Evolutionary conservation across 1,139 yeast species (phyloP).

Genomic region (Debaryomycetaceae sp.): DNA sequence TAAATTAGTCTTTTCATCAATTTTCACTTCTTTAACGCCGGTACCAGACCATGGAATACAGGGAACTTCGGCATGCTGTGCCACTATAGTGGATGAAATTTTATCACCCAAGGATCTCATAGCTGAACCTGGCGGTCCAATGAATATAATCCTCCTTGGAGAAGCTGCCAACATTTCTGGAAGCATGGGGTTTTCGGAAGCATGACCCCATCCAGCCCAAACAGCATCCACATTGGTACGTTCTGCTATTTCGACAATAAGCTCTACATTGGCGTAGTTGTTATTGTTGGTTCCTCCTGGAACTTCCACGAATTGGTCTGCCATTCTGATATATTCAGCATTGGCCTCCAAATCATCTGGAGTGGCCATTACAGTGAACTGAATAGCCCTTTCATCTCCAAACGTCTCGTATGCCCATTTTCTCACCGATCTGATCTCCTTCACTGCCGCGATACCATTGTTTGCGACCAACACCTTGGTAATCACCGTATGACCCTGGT

Average conservation of each 20-base stretch:
- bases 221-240: conserved; percentile 96
- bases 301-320: conserved; percentile 96
- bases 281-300: conserved; percentile 99
- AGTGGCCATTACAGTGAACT: conserved; percentile 97
- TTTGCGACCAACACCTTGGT: conserved; percentile 87
- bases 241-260: conserved; percentile 95
- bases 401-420: conserved; percentile 99
- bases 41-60: conserved; percentile 99
- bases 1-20: conserved; percentile 66
- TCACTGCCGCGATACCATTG: conserved; percentile 98
- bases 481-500: conserved; percentile 95
- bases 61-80: conserved; percentile 96
- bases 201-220: conserved; percentile 99
- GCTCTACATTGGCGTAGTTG: conserved; percentile 95
- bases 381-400: conserved; percentile 90
- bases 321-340: conserved; percentile 98
- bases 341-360: conserved; percentile 97
- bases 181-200: conserved; percentile 91
- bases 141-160: conserved; percentile 82
- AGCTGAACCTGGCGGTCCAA: conserved; percentile 98
- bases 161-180: conserved; percentile 94
- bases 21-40: conserved; percentile 77
- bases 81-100: conserved; percentile 94
- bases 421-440: conserved; percentile 93
- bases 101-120: conserved; percentile 99